phyloP scores from a whole-genome alignment of 1,284 basidiomycete species.

The Megacollybia platyphylla region DNA sequence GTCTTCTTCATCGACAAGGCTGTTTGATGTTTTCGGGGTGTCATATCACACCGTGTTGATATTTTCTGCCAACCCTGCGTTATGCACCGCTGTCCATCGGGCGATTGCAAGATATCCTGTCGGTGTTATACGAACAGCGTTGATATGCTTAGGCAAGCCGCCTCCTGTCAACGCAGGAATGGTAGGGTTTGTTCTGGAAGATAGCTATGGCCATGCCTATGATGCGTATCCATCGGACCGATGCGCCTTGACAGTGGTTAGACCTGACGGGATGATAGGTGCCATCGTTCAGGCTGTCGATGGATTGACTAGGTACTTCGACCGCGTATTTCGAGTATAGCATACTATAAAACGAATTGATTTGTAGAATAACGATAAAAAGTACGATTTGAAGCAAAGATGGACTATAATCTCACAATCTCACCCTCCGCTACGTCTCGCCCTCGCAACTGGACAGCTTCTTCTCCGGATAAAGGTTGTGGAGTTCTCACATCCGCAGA shows the following conservation, averaged over 20 bases:
- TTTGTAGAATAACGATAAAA: too few species aligned
- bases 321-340: constrained; percentile 1
- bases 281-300: constrained; percentile 18
- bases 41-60: constrained; percentile 21
- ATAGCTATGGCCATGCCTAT: constrained; percentile 22
- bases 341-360: too few species aligned
- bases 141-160: constrained; percentile 12
- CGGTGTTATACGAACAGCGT: constrained; percentile 7
- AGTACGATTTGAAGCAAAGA: too few species aligned
- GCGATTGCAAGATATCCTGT: constrained; percentile 5
- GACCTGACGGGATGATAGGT: constrained; percentile 27
- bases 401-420: too few species aligned
- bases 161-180: constrained; percentile 9
- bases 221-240: constrained; percentile 18
- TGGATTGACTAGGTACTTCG: constrained; percentile 21
- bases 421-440: too few species aligned
- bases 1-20: constrained; percentile 7
- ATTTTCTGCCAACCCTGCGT: constrained; percentile 13
- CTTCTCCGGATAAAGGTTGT: too few species aligned
- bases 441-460: too few species aligned
- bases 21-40: constrained; percentile 20
- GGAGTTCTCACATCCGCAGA: too few species aligned
- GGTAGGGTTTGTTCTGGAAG: constrained; percentile 20
- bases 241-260: constrained; percentile 21
- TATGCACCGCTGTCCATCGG: constrained; percentile 4